These are phyloP conservation scores for Halenospora varia DNA, from an alignment of 495 filamentous ascomycete genomes.

Conservation along the genomic window DNA sequence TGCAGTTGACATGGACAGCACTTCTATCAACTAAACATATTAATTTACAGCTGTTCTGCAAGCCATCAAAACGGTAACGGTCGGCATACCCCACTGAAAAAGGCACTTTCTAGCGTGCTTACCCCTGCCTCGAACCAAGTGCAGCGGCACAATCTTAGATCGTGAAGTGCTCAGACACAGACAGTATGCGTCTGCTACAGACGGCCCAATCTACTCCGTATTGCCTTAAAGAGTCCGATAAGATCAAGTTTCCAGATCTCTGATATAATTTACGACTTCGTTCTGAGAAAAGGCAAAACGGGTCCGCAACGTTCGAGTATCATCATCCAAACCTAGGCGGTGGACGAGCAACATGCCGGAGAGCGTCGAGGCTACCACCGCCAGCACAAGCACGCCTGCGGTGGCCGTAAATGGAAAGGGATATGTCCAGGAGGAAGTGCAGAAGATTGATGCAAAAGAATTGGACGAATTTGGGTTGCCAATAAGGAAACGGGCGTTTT, in stretches of 20 bases:
- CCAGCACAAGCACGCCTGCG: constrained; percentile 14
- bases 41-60: background rate
- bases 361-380: constrained; percentile 10
- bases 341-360: constrained; percentile 22
- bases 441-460: constrained; percentile 35
- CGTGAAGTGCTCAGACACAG: background rate
- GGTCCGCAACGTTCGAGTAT: background rate
- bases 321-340: background rate
- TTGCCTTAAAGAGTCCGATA: background rate
- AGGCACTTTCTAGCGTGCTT: background rate
- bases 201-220: background rate
- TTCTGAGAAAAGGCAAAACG: too few relatives aligned
- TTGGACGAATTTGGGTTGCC: constrained; percentile 55
- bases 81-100: background rate
- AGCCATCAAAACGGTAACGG: background rate
- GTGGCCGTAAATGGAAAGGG: background rate
- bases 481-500: constrained; percentile 34
- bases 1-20: too few relatives aligned
- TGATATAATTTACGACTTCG: too few relatives aligned
- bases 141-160: background rate
- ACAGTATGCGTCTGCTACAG: constrained; percentile 11
- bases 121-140: background rate
- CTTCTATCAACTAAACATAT: too few relatives aligned
- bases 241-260: background rate
- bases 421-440: constrained; percentile 13